phyloP scores from a whole-genome alignment of 768 basidiomycete species.

The Coprinopsis marcescibilis region DNA sequence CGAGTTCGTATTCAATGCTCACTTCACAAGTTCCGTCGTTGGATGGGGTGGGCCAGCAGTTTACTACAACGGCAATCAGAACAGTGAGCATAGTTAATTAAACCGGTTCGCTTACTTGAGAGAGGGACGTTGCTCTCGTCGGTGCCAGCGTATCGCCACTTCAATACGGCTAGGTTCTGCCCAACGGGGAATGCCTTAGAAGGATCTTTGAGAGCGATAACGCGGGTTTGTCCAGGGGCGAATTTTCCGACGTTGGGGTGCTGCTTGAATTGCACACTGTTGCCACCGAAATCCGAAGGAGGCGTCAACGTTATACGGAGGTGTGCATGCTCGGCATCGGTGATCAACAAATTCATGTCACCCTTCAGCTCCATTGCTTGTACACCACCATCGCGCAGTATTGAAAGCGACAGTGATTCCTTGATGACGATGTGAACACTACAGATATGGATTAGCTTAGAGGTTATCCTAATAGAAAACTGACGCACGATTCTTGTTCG shows the following conservation, averaged over 20 bases:
- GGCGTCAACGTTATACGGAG: slow-evolving; percentile 62
- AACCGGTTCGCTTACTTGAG: slow-evolving; percentile 55
- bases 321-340: slow-evolving; percentile 68
- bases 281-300: slow-evolving; percentile 52
- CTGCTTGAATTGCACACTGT: slow-evolving; percentile 88
- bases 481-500: slow-evolving; percentile 61
- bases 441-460: slow-evolving; percentile 2
- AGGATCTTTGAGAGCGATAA: slow-evolving; percentile 80
- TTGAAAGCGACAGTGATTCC: slow-evolving; percentile 73
- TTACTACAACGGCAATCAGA: slow-evolving; percentile 49
- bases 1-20: slow-evolving; percentile 96
- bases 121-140: slow-evolving; percentile 91
- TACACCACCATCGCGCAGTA: slow-evolving; percentile 88
- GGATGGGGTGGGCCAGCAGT: slow-evolving; percentile 93
- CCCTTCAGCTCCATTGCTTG: slow-evolving; percentile 89
- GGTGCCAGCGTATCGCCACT: slow-evolving; percentile 87
- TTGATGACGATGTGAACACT: slow-evolving; percentile 86
- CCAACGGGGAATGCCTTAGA: slow-evolving; percentile 82
- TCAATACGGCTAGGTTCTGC: slow-evolving; percentile 80
- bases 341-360: slow-evolving; percentile 87
- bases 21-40: slow-evolving; percentile 92
- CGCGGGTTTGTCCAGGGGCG: slow-evolving; percentile 50
- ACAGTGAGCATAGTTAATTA: slow-evolving; percentile 4
- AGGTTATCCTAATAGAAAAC: not conserved
- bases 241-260: slow-evolving; percentile 95